Evolutionary conservation across 2,329 filamentous ascomycete species (phyloP), one percentile per base, ranked within the genome.

Genomic region (Ceratocystis albifundus): DNA sequence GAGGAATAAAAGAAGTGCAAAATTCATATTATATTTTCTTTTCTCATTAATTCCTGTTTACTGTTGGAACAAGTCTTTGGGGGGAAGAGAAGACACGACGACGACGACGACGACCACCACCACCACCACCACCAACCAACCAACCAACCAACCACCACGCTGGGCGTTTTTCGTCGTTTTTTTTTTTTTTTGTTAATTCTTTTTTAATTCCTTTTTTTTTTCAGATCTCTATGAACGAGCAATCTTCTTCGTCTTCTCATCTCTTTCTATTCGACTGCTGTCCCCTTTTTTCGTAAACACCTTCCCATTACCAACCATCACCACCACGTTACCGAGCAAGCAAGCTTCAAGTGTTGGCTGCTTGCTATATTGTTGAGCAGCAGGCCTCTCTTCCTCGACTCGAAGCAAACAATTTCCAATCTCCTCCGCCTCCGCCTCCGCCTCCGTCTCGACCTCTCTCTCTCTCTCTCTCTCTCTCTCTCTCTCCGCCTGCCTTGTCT

Each of bases 201-300:
- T 62, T 62, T 53, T 32, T 55, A 32, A 50, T 62, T 62, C 25
- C 55, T 66, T 48, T 66, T 32, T 53, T 25, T 66, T 48, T 66
- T 32, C 44, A 17, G 30, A 44, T 20, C 46, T 20, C n/a, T 8
- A 22, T 50, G 7, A 15, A 41, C 46, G n/a, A 36, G 41, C 59
- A 7, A 17, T 32, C 36, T 28, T 22, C 30, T 45, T 7, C 36
- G 4, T 28, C 61, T 44, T 46, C 59, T 32, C 12, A 22, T 30
- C 41, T 25, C 12, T 22, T 46, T 7, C 61, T 32, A 62, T 15
- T 36, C 32, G 32, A 10, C 32, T 36, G 10, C 30, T 61, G 20
- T 28, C 25, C 20, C 53, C 36, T 28, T 36, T 45, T 30, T 15
- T 22, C 30, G 32, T 36, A 36, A 36, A 36, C 32, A 8, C 32